Conservation (phyloP, 106 monocot genomes). For the Vanilla planifolia region DNA sequence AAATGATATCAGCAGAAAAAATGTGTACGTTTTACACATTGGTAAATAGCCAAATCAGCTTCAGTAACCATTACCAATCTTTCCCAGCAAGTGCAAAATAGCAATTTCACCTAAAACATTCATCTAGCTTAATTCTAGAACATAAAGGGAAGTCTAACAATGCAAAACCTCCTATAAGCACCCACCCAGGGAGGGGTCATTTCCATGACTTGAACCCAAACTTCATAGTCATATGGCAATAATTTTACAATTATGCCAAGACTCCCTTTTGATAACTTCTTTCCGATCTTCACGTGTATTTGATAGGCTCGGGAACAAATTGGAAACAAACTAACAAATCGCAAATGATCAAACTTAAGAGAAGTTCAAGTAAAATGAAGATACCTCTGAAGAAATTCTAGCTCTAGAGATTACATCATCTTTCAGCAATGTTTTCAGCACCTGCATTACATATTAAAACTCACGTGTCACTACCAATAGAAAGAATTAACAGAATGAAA, state of each 20-base stretch:
- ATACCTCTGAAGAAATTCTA: conserved; percentile 65
- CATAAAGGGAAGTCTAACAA: neutral
- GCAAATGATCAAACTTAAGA: too few species aligned
- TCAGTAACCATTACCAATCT: neutral
- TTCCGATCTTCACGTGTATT: too few species aligned
- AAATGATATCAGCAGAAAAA: neutral
- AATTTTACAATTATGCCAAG: too few species aligned
- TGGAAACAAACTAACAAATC: too few species aligned
- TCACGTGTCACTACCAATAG: too few species aligned
- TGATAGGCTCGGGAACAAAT: too few species aligned
- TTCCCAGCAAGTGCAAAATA: neutral
- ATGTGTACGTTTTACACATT: neutral
- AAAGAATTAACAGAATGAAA: too few species aligned
- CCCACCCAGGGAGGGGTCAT: too few species aligned
- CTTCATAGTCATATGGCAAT: too few species aligned
- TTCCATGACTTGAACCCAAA: too few species aligned
- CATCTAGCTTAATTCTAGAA: neutral
- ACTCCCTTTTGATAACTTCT: too few species aligned
- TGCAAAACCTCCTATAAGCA: neutral
- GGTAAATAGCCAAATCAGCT: neutral
- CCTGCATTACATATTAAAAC: conserved; percentile 30
- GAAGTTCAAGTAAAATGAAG: neutral
- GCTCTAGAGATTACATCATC: conserved; percentile 71
- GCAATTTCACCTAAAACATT: neutral
- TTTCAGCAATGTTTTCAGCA: conserved; percentile 64